phyloP scores from a whole-genome alignment of 192 early-diverging fungal species.

The Coemansia sp. region DNA sequence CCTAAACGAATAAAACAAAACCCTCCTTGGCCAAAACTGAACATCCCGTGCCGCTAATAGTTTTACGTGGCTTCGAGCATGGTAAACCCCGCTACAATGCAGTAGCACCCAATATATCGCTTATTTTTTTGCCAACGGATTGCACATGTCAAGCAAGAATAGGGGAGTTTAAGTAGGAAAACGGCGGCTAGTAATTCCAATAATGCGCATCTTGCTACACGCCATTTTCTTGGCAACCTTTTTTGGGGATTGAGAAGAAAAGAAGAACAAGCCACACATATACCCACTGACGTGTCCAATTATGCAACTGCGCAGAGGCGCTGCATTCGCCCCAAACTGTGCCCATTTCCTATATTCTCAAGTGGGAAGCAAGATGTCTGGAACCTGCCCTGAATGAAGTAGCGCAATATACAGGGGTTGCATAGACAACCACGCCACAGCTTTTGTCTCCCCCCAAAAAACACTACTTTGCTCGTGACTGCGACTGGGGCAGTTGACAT shows the following conservation, averaged over 20 bases:
- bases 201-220: neutral
- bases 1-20: neutral
- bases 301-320: neutral
- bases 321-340: neutral
- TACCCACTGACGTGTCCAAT: neutral
- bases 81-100: neutral
- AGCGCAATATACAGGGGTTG: constrained; percentile 1
- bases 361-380: neutral
- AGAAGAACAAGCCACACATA: neutral
- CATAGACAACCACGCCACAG: constrained; percentile 2
- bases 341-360: neutral
- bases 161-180: neutral
- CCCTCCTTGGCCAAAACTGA: too few relatives aligned
- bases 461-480: neutral
- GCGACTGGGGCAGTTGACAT: neutral
- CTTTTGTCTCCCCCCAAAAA: neutral
- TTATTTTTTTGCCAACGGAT: neutral
- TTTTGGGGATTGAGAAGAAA: neutral
- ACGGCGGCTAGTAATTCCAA: constrained; percentile 1
- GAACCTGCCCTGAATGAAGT: neutral
- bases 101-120: neutral
- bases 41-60: neutral
- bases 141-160: neutral
- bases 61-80: neutral
- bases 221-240: neutral